A percentile compares a stretch with the other conserved stretches of the same genome.
Conservation (phyloP, 805 yeast genomes). For the Saccharomycopsis lassenensis region DNA sequence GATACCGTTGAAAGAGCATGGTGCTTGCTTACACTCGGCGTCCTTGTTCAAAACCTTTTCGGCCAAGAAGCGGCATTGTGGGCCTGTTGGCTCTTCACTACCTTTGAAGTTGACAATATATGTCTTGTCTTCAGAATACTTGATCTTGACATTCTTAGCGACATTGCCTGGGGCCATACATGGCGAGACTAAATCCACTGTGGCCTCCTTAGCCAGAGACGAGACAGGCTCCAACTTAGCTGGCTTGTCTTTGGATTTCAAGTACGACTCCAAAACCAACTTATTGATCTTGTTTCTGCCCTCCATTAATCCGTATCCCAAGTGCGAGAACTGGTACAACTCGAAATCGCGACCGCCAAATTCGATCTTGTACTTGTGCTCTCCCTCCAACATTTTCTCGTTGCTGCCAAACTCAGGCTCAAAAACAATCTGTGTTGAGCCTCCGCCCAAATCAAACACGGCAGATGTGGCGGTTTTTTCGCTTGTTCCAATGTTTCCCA, state of each 20-base stretch:
- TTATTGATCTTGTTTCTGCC: constrained; percentile 78
- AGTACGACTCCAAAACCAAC: constrained; percentile 43
- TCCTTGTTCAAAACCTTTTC: constrained; percentile 81
- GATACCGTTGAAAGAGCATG: constrained; percentile 95
- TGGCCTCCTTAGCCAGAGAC: constrained; percentile 26
- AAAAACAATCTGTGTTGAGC: constrained; percentile 96
- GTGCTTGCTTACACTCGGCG: constrained; percentile 54
- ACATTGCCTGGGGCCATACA: constrained; percentile 74
- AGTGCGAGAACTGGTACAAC: constrained; percentile 87
- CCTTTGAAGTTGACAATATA: constrained; percentile 57
- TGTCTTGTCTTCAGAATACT: constrained; percentile 34
- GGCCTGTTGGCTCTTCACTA: constrained; percentile 50
- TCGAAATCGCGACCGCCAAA: constrained; percentile 77
- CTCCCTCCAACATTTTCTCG: constrained; percentile 70
- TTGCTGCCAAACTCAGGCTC: constrained; percentile 70
- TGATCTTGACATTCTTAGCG: constrained; percentile 53
- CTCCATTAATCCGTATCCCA: constrained; percentile 92
- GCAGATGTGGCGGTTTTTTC: constrained; percentile 84
- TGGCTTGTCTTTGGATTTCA: constrained; percentile 25
- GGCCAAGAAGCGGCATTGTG: constrained; percentile 81
- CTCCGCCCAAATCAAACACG: constrained; percentile 96
- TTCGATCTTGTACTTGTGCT: constrained; percentile 67
- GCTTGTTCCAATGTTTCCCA: constrained; percentile 81
- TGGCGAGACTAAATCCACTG: constrained; percentile 54
- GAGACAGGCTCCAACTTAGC: constrained; percentile 21